These are phyloP conservation scores for Coniella lustricola DNA, from an alignment of 2,329 filamentous ascomycete species.

Conservation along the genomic window DNA sequence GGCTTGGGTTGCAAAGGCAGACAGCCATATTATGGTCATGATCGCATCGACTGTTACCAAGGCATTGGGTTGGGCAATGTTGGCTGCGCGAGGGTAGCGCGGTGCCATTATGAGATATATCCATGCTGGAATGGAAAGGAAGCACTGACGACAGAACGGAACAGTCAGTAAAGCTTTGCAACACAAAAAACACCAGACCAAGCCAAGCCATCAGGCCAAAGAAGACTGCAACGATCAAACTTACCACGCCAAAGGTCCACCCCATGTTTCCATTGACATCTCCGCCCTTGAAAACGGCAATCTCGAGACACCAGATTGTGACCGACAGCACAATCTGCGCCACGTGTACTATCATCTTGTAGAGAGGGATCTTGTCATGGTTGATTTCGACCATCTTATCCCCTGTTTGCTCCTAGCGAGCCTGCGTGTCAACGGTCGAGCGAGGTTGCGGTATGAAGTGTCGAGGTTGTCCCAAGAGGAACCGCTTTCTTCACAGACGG, in stretches of 20 bases:
- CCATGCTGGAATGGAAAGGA: slow-evolving; percentile 56
- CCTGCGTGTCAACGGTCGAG: background rate
- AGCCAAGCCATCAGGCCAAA: background rate
- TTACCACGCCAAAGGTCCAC: slow-evolving; percentile 58
- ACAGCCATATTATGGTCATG: slow-evolving; percentile 57
- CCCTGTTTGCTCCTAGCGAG: background rate
- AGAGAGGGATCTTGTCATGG: slow-evolving; percentile 44
- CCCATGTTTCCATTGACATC: slow-evolving; percentile 51
- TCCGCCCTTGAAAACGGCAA: slow-evolving; percentile 48
- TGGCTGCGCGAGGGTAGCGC: slow-evolving; percentile 54
- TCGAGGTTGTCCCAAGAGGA: background rate
- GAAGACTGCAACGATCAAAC: slow-evolving; percentile 22
- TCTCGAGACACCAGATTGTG: slow-evolving; percentile 52
- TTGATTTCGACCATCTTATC: slow-evolving; percentile 43
- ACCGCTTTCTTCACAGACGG: background rate
- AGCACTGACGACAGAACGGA: no score
- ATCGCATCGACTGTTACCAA: slow-evolving; percentile 53
- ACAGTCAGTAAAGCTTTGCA: no score
- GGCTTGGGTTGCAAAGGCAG: slow-evolving; percentile 59
- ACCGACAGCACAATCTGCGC: slow-evolving; percentile 48
- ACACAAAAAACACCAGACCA: background rate
- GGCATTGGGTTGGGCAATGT: slow-evolving; percentile 54
- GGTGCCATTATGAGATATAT: slow-evolving; percentile 60
- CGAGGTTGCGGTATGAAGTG: background rate
- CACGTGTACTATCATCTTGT: slow-evolving; percentile 52